These are phyloP conservation scores for Mycosphaerelloides madeirae DNA, from an alignment of 2,329 filamentous ascomycete species.

Conservation along the genomic window DNA sequence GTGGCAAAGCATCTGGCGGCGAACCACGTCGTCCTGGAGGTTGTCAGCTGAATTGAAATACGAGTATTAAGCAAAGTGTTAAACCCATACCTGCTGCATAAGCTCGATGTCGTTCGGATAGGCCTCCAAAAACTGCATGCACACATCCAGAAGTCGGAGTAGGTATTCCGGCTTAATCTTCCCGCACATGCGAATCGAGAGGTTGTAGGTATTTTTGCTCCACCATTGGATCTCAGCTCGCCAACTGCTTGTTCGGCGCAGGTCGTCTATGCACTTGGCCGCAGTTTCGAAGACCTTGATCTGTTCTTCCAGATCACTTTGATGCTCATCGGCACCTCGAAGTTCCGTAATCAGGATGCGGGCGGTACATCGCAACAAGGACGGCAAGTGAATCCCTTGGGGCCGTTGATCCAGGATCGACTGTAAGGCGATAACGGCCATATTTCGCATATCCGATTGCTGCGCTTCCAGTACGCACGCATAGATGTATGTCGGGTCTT, in stretches of 20 bases:
- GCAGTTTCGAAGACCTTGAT: constrained; percentile 52
- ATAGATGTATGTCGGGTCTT: constrained; percentile 63
- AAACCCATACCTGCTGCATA: no score
- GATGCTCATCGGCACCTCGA: constrained; percentile 27
- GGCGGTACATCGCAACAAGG: constrained; percentile 57
- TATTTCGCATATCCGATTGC: constrained; percentile 55
- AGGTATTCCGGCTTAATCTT: constrained; percentile 54
- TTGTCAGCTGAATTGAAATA: no score
- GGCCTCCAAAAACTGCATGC: constrained; percentile 31
- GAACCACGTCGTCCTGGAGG: constrained; percentile 36
- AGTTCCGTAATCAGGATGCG: constrained; percentile 45
- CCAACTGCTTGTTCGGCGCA: constrained; percentile 37
- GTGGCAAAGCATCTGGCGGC: constrained; percentile 64
- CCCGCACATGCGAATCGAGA: constrained; percentile 60
- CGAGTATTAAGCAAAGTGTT: no score
- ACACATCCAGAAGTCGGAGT: constrained; percentile 50
- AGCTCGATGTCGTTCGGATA: constrained; percentile 17
- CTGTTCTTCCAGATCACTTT: constrained; percentile 43
- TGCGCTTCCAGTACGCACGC: constrained; percentile 77
- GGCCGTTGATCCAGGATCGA: constrained; percentile 55
- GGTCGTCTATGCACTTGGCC: constrained; percentile 42
- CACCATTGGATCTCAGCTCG: constrained; percentile 75
- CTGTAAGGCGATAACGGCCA: constrained; percentile 57
- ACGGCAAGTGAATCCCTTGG: constrained; percentile 54
- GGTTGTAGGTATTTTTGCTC: constrained; percentile 73